Conservation (phyloP, 2,329 filamentous ascomycete species). For the Arthrobotrys conoides region DNA sequence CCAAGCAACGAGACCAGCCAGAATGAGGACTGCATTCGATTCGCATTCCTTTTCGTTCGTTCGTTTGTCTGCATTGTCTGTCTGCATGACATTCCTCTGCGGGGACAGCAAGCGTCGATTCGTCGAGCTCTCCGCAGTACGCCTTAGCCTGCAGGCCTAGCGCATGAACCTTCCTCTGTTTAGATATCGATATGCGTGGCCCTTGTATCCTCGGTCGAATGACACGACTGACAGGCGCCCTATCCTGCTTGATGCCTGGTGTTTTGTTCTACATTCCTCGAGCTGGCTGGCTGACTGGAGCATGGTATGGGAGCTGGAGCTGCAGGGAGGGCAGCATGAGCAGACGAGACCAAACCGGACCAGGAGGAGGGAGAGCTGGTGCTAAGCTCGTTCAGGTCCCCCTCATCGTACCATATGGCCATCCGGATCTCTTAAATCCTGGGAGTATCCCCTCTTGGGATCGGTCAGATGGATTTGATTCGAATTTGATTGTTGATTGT, state of each 20-base stretch:
- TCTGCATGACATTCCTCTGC: conserved; percentile 37
- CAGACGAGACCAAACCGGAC: too few species aligned
- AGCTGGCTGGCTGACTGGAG: conserved; percentile 36
- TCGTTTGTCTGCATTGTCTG: neutral
- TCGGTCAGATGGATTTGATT: conserved; percentile 20
- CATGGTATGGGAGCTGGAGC: conserved; percentile 8
- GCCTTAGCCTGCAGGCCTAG: conserved; percentile 38
- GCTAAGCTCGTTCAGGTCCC: conserved; percentile 12
- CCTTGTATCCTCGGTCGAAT: conserved; percentile 37
- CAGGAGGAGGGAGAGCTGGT: conserved; percentile 5
- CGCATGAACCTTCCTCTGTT: conserved; percentile 54
- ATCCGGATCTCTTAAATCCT: conserved; percentile 25
- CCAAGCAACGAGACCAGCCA: neutral
- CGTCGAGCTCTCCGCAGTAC: conserved; percentile 45
- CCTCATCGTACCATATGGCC: conserved; percentile 16
- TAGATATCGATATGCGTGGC: conserved; percentile 58
- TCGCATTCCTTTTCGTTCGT: conserved; percentile 1
- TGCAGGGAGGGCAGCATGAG: conserved; percentile 3
- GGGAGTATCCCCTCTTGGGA: conserved; percentile 17
- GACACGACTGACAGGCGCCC: conserved; percentile 41
- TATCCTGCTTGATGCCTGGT: conserved; percentile 25
- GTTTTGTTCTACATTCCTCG: conserved; percentile 31
- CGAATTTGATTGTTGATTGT: neutral
- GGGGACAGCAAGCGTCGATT: conserved; percentile 37
- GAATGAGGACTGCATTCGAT: conserved; percentile 32